Conservation (phyloP, 2,329 filamentous ascomycete species). For the Pyrenochaeta sp. region DNA sequence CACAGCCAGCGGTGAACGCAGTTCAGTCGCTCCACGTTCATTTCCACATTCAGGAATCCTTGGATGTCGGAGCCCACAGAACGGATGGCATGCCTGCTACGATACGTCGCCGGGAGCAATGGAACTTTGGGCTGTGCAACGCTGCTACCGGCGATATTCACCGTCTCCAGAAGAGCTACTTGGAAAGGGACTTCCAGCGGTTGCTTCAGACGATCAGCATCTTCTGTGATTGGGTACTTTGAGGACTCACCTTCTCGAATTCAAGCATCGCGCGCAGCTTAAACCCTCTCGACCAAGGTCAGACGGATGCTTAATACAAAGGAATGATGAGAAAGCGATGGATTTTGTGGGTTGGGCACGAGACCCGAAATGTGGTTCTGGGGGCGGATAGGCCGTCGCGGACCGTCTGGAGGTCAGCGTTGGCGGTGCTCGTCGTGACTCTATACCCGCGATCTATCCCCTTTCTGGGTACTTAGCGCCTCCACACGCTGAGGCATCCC, state of each 20-base stretch:
- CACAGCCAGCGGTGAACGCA: constrained; percentile 26
- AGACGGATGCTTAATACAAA: background rate
- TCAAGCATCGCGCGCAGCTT: constrained; percentile 6
- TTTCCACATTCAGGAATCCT: constrained; percentile 21
- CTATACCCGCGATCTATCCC: constrained; percentile 1
- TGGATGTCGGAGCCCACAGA: constrained; percentile 18
- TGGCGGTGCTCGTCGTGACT: background rate
- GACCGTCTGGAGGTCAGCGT: no score
- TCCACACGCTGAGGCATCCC: constrained; percentile 2
- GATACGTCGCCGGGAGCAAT: constrained; percentile 27
- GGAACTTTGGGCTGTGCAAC: constrained; percentile 1
- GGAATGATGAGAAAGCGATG: background rate
- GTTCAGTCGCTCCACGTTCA: constrained; percentile 25
- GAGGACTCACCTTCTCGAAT: constrained; percentile 7
- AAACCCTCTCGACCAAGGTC: background rate
- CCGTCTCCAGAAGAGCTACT: constrained; percentile 4
- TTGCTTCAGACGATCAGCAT: constrained; percentile 2
- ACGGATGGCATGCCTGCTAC: constrained; percentile 18
- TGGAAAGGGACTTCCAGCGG: constrained; percentile 22
- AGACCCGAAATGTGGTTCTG: no score
- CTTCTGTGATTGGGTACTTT: background rate
- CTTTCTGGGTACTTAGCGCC: background rate
- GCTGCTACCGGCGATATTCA: constrained; percentile 2
- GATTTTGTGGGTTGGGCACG: background rate
- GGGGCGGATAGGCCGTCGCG: no score